Evolutionary conservation across 164 flowering plant genomes (phyloP), one percentile per base, ranked within the genome.

Genomic region (Macadamia integrifolia): DNA sequence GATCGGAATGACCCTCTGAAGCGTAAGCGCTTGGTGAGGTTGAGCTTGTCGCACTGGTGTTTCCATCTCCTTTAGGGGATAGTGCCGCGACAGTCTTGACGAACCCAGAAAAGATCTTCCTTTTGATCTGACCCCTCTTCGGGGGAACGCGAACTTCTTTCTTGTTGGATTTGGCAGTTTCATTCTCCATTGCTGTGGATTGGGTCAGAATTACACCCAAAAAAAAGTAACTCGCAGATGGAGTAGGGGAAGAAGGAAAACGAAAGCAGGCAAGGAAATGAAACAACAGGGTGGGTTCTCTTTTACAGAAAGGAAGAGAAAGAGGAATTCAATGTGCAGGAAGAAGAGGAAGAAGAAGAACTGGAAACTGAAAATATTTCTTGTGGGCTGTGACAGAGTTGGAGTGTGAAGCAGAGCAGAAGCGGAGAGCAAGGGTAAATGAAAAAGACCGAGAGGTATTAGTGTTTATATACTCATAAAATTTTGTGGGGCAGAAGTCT

Each of bases 101-200:
- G 13, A 82, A 13, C 70, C 58, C 64, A 58, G 62, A 70, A 66
- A 77, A 69, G 18, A 79, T 82, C 44, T 59, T 73, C 64, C 66
- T 76, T 60, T 77, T 79, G 68, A 81, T 71, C 32, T 73, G 63
- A 42, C 85, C 85, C 23, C 85, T 58, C 48, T 32, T 66, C 0
- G 82, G 82, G 9, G 71, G 78, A 32, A 78, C 57, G 31, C 31
- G 59, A 23, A 62, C 50, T 9, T 30, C 57, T 57, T 31, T 64
- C 61, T 44, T 50, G 23, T 28, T 28, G 13, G 4, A 7, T 46
- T 40, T 42, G 11, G 48, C 9, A 35, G 49, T 1, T 50, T 15
- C 17, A 2, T 50, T 40, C 9, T 13, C 67, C 67, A 65, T 65
- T 52, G 6, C 31, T 18, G 53, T 44, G 65, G n/a, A 1, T 62